phyloP scores from a whole-genome alignment of 164 flowering plant species.

The Aristolochia fimbriata region DNA sequence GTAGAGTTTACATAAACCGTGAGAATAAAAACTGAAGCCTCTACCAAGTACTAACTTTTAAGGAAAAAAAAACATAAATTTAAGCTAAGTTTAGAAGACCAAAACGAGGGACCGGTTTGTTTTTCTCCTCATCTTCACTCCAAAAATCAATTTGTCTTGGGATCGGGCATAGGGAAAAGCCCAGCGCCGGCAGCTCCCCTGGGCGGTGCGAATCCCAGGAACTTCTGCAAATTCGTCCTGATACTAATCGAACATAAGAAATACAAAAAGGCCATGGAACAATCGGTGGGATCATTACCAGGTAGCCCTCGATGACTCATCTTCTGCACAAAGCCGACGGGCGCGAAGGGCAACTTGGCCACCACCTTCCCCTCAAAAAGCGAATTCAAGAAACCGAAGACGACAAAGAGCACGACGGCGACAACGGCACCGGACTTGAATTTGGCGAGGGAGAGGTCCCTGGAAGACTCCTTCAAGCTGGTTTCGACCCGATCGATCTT shows the following conservation, averaged over 20 bases:
- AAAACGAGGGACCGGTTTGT: no score
- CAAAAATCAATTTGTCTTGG: conserved; percentile 51
- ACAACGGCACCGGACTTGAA: conserved; percentile 97
- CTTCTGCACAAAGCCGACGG: conserved; percentile 61
- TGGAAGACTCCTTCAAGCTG: conserved; percentile 72
- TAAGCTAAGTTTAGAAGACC: no score
- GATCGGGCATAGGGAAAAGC: conserved; percentile 91
- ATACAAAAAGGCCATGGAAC: conserved; percentile 95
- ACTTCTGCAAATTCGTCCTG: conserved; percentile 96
- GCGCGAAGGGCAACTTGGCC: conserved; percentile 80
- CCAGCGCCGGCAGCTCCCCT: conserved; percentile 71
- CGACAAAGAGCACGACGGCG: conserved; percentile 77
- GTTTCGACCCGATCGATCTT: conserved; percentile 94
- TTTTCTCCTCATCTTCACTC: not conserved
- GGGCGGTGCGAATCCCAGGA: conserved; percentile 91
- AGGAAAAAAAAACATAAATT: no score
- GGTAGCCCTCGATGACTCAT: conserved; percentile 85
- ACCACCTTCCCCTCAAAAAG: conserved; percentile 86
- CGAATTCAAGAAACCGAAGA: conserved; percentile 74
- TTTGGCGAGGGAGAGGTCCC: conserved; percentile 88
- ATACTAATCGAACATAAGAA: conserved; percentile 86
- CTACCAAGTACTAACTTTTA: no score
- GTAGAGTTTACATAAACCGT: no score
- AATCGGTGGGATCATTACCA: conserved; percentile 81
- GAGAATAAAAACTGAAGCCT: no score